A percentile compares a stretch with the other conserved stretches of the same genome.
phyloP scores from a whole-genome alignment of 2,329 filamentous ascomycete species.

The Nectriaceae sp. region DNA sequence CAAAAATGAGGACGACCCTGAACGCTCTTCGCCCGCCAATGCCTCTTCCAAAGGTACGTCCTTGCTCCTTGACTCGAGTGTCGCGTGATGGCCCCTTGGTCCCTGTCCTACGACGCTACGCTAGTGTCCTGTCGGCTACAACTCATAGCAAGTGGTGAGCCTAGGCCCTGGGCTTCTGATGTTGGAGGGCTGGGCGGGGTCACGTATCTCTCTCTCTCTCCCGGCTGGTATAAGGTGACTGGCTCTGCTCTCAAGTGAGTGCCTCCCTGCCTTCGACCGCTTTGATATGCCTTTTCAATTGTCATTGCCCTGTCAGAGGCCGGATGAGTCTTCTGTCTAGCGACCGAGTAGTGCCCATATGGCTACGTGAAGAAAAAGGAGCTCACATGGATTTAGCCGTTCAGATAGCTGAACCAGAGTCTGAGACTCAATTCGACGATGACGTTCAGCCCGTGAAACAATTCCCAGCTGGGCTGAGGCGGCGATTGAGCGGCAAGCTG shows the following conservation, averaged over 20 bases:
- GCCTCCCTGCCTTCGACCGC: background rate
- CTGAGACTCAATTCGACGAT: constrained; percentile 35
- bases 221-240: constrained; percentile 4
- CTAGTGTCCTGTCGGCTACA: background rate
- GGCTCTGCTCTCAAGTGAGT: constrained; percentile 11
- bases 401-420: constrained; percentile 57
- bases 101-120: background rate
- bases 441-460: constrained; percentile 33
- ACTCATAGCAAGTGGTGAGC: background rate
- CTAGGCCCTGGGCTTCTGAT: no score
- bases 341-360: no score
- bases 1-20: constrained; percentile 45
- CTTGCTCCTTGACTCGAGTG: background rate
- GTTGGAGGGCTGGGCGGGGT: background rate
- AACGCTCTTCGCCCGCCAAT: constrained; percentile 38
- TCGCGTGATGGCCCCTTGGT: constrained; percentile 5
- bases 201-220: background rate
- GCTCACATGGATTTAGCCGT: constrained; percentile 45
- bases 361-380: no score
- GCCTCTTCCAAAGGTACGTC: constrained; percentile 47
- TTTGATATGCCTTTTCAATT: background rate
- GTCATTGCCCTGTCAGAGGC: background rate
- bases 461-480: constrained; percentile 34
- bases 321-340: no score
- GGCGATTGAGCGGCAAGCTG: constrained; percentile 37